These are phyloP conservation scores for Berberis thunbergii DNA, from an alignment of 164 flowering plant species.

Conservation along the genomic window DNA sequence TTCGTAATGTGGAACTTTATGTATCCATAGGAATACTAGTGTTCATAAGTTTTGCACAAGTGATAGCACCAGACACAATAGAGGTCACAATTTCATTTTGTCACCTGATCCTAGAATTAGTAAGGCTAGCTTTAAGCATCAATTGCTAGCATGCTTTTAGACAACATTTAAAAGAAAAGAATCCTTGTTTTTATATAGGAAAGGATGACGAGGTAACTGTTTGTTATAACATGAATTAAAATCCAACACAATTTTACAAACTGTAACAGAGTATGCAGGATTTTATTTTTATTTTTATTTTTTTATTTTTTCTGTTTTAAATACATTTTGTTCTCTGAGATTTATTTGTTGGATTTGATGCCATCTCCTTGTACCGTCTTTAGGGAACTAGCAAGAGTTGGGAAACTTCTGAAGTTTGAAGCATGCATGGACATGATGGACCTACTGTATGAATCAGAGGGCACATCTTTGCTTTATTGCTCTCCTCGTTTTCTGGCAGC, in stretches of 20 bases:
- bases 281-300: background rate
- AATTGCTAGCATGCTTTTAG: no score
- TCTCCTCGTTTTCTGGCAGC: conserved; percentile 65
- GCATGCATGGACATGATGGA: conserved; percentile 79
- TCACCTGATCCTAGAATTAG: no score
- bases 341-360: background rate
- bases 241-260: background rate
- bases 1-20: no score
- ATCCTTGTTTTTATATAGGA: no score
- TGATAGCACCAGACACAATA: no score
- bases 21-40: no score
- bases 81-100: no score
- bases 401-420: conserved; percentile 47
- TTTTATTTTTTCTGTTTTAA: background rate
- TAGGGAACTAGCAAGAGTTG: conserved; percentile 57
- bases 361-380: background rate
- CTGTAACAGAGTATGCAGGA: background rate
- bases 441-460: conserved; percentile 69
- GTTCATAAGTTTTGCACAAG: no score
- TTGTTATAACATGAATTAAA: no score
- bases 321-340: background rate
- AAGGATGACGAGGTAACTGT: no score
- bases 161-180: no score
- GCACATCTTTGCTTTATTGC: conserved; percentile 27
- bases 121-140: no score